Base-by-base conservation (phyloP, 1,284 basidiomycete genomes). In the Trichosporon inkin region DNA sequence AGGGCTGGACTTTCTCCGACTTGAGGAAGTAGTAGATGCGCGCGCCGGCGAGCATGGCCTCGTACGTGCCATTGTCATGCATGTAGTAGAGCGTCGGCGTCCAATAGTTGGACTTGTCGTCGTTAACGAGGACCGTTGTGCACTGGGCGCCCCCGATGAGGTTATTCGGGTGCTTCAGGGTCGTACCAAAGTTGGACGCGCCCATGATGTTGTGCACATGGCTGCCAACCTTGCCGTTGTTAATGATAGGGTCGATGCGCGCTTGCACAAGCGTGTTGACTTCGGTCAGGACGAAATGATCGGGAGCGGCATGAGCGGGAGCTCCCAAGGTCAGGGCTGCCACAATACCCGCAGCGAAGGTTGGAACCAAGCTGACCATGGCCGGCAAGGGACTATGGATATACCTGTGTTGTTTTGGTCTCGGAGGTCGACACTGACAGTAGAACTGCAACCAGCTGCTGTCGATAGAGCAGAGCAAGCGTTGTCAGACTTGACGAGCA, bases 201-300 rank as follows among this genome's bases (percentile, higher is more conserved):
- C 75, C 75, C 13, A 71, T 51, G 39, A 76, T 70, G 47, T 72
- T 71, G 62, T 81, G 80, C 0, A 73, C 68, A 61, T 81, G 80
- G 1, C 61, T 60, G 3, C 72, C 70, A 20, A 76, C 58, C 5
- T 17, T 61, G 19, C 71, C 72, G 3, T 76, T 76, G 32, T 68
- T 67, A 61, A 80, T 72, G 63, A 81, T 79, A 1, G 80, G 77
- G 61, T 81, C 80, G 53, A 79, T 63, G 13, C 79, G 68, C 1
- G 71, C 65, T 52, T 80, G 59, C 0, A 69, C 61, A 8, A 70
- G 60, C 11, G 64, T 51, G n/a, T 67, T 41, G 73, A 80, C 80
- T 57, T 74, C 68, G 72, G 81, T 81, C 59, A 80, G 73, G 49
- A 81, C 72, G 35, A 80, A 78, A 63, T 78, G 55, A 41, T 56